Percentiles rank a stretch among this genome's conserved stretches.
Evolutionary conservation across 352 stramenopile genomes (phyloP).

Genomic region (Plasmopara muralis): DNA sequence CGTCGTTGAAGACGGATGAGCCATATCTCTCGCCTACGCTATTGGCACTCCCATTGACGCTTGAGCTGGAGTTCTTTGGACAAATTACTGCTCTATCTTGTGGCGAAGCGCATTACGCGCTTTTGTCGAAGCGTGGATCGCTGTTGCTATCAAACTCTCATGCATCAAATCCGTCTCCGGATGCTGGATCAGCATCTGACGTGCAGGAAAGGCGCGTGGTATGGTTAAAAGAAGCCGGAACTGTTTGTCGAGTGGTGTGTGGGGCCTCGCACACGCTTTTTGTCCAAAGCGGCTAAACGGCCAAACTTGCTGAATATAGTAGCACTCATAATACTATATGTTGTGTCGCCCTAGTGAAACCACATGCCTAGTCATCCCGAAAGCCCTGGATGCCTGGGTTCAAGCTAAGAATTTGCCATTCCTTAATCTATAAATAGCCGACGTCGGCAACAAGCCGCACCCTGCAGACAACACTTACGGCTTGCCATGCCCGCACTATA

Average conservation of each 20-base stretch:
- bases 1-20: conserved; percentile 16
- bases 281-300: conserved; percentile 4
- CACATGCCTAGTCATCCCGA: too few relatives aligned
- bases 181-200: conserved; percentile 15
- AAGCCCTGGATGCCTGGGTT: too few relatives aligned
- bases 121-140: conserved; percentile 24
- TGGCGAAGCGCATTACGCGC: conserved; percentile 37
- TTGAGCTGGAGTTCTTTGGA: conserved; percentile 18
- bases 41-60: conserved; percentile 12
- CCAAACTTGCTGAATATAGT: too few relatives aligned
- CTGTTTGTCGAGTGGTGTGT: conserved; percentile 25
- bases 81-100: conserved; percentile 31
- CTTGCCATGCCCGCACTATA: too few relatives aligned
- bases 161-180: conserved; percentile 8
- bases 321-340: too few relatives aligned
- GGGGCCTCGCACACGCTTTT: conserved; percentile 37
- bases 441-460: too few relatives aligned
- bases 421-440: too few relatives aligned
- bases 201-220: conserved; percentile 13
- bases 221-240: conserved; percentile 16
- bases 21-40: conserved; percentile 25
- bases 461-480: too few relatives aligned
- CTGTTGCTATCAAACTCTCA: conserved; percentile 23
- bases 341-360: too few relatives aligned
- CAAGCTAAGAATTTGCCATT: too few relatives aligned